A percentile compares a stretch with the other conserved stretches of the same genome.
These are phyloP conservation scores for Crucibulum laeve DNA, from an alignment of 768 basidiomycete genomes.

Conservation along the genomic window DNA sequence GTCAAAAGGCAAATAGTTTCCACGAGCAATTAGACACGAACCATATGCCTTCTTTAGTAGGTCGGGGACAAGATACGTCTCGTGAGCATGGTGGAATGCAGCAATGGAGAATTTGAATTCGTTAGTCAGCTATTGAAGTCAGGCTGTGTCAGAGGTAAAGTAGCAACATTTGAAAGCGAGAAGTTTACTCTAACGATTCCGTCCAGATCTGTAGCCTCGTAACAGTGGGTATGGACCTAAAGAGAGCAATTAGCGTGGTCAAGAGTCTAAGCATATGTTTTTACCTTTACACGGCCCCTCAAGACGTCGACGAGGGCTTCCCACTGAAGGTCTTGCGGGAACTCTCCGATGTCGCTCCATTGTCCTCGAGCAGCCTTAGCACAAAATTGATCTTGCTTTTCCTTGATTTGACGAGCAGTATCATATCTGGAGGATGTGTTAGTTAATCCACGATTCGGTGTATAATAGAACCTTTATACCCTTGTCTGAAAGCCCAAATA, in stretches of 20 bases:
- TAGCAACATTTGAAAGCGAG: neutral
- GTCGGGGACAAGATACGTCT: conserved; percentile 84
- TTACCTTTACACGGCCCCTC: conserved; percentile 68
- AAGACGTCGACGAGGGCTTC: conserved; percentile 76
- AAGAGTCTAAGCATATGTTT: neutral
- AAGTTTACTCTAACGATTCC: conserved; percentile 53
- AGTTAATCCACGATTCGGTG: conserved; percentile 14
- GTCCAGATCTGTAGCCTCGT: conserved; percentile 66
- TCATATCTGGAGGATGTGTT: conserved; percentile 42
- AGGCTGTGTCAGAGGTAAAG: neutral
- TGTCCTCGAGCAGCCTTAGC: conserved; percentile 40
- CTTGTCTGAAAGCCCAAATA: conserved; percentile 59
- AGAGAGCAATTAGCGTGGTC: neutral
- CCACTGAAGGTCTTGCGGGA: conserved; percentile 69
- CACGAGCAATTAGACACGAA: conserved; percentile 12
- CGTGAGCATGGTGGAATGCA: conserved; percentile 76
- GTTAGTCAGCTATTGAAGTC: conserved; percentile 39
- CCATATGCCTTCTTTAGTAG: conserved; percentile 70
- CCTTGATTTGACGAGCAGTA: conserved; percentile 57
- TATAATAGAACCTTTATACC: conserved; percentile 23
- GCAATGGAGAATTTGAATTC: conserved; percentile 73
- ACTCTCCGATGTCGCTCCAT: conserved; percentile 46
- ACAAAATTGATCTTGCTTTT: conserved; percentile 63
- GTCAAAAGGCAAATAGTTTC: neutral
- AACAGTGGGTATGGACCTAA: conserved; percentile 55